Conservation (phyloP, 2,329 filamentous ascomycete genomes). For the Ceratocystis alfenasii region DNA sequence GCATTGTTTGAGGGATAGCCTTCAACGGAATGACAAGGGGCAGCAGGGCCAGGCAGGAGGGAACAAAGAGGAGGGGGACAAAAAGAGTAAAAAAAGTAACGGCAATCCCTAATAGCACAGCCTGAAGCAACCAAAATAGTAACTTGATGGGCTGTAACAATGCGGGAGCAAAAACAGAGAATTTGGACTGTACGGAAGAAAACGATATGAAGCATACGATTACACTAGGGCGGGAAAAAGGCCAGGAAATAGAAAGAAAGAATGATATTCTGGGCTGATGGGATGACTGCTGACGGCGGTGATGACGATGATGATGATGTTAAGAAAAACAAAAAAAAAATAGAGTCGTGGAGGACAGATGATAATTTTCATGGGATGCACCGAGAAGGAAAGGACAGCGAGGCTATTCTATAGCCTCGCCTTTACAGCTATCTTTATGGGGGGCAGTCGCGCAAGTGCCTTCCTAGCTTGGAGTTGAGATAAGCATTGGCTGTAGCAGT, state of each 20-base stretch:
- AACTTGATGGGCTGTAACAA: neutral
- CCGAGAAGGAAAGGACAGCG: neutral
- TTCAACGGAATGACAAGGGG: neutral
- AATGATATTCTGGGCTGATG: neutral
- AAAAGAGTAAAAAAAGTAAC: neutral
- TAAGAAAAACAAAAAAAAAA: too few species aligned
- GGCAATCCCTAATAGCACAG: slow-evolving; percentile 8
- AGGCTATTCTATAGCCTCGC: neutral
- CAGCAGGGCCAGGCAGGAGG: neutral
- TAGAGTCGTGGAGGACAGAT: too few species aligned
- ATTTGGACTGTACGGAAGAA: neutral
- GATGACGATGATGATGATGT: too few species aligned
- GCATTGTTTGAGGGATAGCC: neutral
- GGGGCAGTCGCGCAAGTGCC: neutral
- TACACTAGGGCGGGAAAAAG: too few species aligned
- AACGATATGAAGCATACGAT: neutral
- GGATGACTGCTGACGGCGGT: neutral
- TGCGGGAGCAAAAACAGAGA: neutral
- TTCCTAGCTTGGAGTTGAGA: neutral
- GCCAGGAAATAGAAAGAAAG: neutral
- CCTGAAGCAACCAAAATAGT: slow-evolving; percentile 9
- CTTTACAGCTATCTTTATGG: neutral
- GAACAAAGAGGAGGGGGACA: neutral
- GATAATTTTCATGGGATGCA: neutral
- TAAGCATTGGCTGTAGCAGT: neutral